These are phyloP conservation scores for Globisporangium viniferum DNA, from an alignment of 352 stramenopile species.

Conservation along the genomic window DNA sequence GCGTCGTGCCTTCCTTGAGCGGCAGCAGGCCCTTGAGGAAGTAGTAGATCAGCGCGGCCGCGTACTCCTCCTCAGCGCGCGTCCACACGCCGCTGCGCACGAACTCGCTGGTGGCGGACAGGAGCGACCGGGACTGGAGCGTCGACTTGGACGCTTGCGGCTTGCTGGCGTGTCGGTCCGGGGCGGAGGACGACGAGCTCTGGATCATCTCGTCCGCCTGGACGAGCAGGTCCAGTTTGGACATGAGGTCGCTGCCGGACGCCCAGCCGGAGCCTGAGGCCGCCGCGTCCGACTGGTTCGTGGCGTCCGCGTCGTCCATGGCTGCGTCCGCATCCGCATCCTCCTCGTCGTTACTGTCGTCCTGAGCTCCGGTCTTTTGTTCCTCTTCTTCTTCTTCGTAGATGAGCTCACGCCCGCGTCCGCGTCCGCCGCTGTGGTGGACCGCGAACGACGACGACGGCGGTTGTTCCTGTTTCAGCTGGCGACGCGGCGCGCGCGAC, in stretches of 20 bases:
- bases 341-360: not conserved
- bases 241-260: slow-evolving; percentile 30
- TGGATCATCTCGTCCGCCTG: slow-evolving; percentile 74
- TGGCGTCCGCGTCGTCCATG: not conserved
- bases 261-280: slow-evolving; percentile 8
- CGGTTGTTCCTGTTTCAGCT: not conserved
- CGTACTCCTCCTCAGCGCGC: slow-evolving; percentile 62
- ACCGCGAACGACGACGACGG: slow-evolving; percentile 1
- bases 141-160: not conserved
- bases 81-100: slow-evolving; percentile 63
- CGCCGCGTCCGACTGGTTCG: not conserved
- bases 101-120: slow-evolving; percentile 21
- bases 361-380: slow-evolving; percentile 17
- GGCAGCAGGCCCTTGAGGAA: slow-evolving; percentile 56
- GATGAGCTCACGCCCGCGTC: slow-evolving; percentile 1
- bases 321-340: slow-evolving; percentile 13
- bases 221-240: slow-evolving; percentile 61
- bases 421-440: not conserved
- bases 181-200: slow-evolving; percentile 10
- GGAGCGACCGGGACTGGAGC: not conserved
- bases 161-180: not conserved
- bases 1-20: slow-evolving; percentile 51
- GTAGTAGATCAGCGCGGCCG: slow-evolving; percentile 55
- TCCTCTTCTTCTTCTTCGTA: slow-evolving; percentile 24
- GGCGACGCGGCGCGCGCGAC: not conserved